phyloP scores from a whole-genome alignment of 306 rosid species.

The Prunus davidiana region DNA sequence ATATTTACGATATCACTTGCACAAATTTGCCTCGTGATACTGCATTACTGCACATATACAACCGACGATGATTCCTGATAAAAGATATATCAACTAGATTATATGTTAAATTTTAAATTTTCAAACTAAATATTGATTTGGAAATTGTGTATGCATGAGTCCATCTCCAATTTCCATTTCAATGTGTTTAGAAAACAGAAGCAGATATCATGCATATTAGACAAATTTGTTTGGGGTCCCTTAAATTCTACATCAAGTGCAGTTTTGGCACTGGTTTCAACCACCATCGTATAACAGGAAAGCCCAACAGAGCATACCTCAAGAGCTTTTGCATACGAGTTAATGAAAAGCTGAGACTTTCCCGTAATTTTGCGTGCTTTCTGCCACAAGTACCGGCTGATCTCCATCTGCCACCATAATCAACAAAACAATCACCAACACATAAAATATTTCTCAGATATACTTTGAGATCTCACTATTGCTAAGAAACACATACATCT shows the following conservation, averaged over 20 bases:
- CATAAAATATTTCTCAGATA: not conserved
- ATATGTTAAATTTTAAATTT: not conserved
- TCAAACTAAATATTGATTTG: not conserved
- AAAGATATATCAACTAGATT: not conserved
- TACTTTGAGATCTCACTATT: not conserved
- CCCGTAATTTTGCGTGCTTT: constrained; percentile 94
- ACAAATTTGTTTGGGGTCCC: not conserved
- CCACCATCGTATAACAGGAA: not conserved
- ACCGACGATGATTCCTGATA: not conserved
- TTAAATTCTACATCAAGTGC: not conserved
- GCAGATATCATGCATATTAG: not conserved
- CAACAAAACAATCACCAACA: not conserved
- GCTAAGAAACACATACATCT: constrained; percentile 56
- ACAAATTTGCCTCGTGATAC: not conserved
- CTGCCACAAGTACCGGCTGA: constrained; percentile 88
- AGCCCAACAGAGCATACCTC: constrained; percentile 51
- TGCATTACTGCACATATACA: not conserved
- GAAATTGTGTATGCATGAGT: not conserved
- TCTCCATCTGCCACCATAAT: constrained; percentile 80
- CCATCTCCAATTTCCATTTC: not conserved
- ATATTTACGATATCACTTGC: not conserved
- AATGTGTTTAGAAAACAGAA: not conserved
- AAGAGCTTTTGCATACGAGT: constrained; percentile 95
- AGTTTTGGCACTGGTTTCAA: not conserved
- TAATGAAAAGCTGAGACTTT: constrained; percentile 88